Conservation (phyloP, 805 yeast genomes). For the Hanseniaspora jakobsenii region DNA sequence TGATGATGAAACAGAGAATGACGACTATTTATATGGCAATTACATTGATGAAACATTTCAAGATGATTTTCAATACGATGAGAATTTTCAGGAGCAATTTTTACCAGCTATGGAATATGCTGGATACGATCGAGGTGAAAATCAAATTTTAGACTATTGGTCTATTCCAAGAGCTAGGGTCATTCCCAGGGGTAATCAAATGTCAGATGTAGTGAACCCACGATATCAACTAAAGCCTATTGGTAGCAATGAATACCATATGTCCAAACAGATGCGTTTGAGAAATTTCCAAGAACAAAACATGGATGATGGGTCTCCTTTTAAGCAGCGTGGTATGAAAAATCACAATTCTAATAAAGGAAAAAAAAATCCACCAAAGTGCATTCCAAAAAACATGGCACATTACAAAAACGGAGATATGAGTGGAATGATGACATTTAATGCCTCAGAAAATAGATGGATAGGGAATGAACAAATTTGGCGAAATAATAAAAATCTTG, state of each 20-base stretch:
- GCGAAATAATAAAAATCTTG: too few relatives aligned
- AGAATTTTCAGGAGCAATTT: neutral
- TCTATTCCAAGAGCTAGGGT: too few relatives aligned
- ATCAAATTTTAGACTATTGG: constrained; percentile 12
- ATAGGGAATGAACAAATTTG: constrained; percentile 2
- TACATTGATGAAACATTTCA: constrained; percentile 10
- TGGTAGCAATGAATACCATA: neutral
- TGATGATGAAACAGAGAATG: neutral
- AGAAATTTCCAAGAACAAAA: neutral
- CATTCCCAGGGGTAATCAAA: too few relatives aligned
- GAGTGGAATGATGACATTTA: constrained; percentile 9
- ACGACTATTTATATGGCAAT: neutral
- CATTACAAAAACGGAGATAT: constrained; percentile 7
- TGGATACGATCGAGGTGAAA: too few relatives aligned
- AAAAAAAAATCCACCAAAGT: neutral
- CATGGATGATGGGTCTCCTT: too few relatives aligned
- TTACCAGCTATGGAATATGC: too few relatives aligned
- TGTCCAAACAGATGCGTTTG: neutral
- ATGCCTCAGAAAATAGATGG: constrained; percentile 10
- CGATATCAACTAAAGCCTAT: neutral
- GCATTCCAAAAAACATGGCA: neutral
- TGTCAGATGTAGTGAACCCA: too few relatives aligned
- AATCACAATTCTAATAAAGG: neutral
- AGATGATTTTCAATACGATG: constrained; percentile 3
- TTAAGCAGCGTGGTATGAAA: neutral